Evolutionary conservation across 2,329 filamentous ascomycete species (phyloP).

Genomic region (Aspergillus sergii): DNA sequence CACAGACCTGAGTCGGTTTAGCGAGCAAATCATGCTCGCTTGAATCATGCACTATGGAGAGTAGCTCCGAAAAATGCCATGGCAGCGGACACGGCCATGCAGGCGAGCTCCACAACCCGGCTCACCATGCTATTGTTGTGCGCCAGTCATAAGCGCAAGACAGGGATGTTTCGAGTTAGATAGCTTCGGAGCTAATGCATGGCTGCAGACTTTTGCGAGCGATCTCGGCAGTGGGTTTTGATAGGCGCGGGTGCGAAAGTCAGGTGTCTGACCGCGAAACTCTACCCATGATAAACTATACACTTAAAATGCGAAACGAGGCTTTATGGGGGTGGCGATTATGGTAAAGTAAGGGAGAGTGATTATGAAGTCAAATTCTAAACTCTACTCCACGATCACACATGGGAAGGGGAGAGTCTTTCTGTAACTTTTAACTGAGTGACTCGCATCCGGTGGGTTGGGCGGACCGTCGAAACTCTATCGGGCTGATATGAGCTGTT

Average conservation of each 20-base stretch:
- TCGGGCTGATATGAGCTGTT: constrained; percentile 1
- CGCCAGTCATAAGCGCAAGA: constrained; percentile 8
- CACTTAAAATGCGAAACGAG: background rate
- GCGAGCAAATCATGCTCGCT: background rate
- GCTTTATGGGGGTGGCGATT: background rate
- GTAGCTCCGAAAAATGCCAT: background rate
- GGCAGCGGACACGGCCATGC: background rate
- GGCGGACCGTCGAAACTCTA: background rate
- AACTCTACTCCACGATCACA: background rate
- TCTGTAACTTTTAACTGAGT: background rate
- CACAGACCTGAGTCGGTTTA: background rate
- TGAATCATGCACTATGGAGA: constrained; percentile 1
- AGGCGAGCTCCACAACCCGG: constrained; percentile 15
- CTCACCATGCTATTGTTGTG: constrained; percentile 6
- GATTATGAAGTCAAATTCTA: background rate
- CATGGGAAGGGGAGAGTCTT: background rate
- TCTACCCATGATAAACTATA: constrained; percentile 4
- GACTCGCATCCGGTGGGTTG: background rate
- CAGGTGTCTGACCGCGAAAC: constrained; percentile 1
- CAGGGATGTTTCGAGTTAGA: constrained; percentile 13
- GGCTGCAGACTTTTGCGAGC: constrained; percentile 10
- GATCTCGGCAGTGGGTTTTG: constrained; percentile 4
- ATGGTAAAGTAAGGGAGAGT: background rate
- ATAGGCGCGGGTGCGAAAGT: background rate
- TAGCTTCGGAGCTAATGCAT: constrained; percentile 15